Conservation (phyloP, 192 early-diverging fungal species). For the Phycomyces blakesleeanus region DNA sequence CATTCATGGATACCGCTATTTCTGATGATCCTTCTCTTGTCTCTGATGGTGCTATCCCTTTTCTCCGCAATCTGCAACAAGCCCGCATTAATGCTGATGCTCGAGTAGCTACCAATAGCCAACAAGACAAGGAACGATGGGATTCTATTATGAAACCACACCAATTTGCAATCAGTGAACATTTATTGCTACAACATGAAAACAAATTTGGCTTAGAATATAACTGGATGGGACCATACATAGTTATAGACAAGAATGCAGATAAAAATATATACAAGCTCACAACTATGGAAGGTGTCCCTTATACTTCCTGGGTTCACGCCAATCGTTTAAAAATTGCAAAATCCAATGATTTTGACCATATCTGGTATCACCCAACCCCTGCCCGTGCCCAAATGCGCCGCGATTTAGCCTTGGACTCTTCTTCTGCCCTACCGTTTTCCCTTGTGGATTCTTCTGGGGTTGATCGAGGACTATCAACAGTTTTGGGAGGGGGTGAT, state of each 20-base stretch:
- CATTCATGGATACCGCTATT: no score
- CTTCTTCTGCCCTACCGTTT: no score
- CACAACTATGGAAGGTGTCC: neutral
- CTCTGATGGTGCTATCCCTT: no score
- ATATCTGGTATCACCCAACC: conserved; percentile 1
- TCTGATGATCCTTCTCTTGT: no score
- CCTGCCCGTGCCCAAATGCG: neutral
- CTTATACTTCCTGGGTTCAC: conserved; percentile 8
- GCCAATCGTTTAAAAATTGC: neutral
- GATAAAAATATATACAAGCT: neutral
- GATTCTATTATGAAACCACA: neutral
- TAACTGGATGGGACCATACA: conserved; percentile 12
- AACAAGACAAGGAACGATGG: conserved; percentile 3
- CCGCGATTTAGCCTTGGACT: no score
- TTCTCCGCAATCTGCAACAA: no score
- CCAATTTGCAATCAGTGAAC: neutral
- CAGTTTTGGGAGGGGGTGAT: no score
- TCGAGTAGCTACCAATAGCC: neutral
- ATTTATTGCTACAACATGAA: conserved; percentile 1
- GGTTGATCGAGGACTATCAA: no score
- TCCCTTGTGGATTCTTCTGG: no score
- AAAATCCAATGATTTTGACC: neutral
- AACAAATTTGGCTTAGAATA: neutral
- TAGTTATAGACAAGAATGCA: neutral
- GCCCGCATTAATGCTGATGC: neutral